Conservation (phyloP, 805 yeast genomes). For the Candida corydali region DNA sequence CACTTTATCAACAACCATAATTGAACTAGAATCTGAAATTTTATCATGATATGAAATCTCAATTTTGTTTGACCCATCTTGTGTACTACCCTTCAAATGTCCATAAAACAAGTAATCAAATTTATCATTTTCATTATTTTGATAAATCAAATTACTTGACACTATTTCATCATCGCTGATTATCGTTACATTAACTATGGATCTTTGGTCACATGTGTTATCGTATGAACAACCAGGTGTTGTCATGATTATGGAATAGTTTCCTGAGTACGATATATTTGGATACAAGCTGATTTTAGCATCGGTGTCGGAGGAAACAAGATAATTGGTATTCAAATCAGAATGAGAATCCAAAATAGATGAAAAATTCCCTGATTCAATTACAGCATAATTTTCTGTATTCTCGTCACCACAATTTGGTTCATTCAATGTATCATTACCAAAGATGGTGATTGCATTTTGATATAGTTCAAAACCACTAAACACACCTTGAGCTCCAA, state of each 20-base stretch:
- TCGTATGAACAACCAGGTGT: constrained; percentile 86
- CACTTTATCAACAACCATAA: constrained; percentile 70
- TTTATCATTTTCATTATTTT: constrained; percentile 74
- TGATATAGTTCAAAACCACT: constrained; percentile 72
- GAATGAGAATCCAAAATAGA: constrained; percentile 21
- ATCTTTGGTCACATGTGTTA: constrained; percentile 64
- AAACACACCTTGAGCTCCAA: constrained; percentile 66
- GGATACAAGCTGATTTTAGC: constrained; percentile 56
- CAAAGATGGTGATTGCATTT: constrained; percentile 58
- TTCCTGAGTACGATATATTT: constrained; percentile 67
- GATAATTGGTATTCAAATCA: constrained; percentile 21
- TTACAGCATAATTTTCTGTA: constrained; percentile 20
- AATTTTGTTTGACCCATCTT: constrained; percentile 25
- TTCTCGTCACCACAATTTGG: constrained; percentile 48
- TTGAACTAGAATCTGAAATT: constrained; percentile 25
- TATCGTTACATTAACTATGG: constrained; percentile 74
- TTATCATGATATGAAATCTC: constrained; percentile 18
- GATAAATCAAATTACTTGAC: constrained; percentile 52
- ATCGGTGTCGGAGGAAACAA: constrained; percentile 24
- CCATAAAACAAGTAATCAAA: constrained; percentile 79
- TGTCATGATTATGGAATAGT: constrained; percentile 64
- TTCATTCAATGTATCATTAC: constrained; percentile 68
- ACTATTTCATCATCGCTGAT: constrained; percentile 45
- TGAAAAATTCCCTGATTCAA: constrained; percentile 25
- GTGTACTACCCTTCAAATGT: constrained; percentile 42